Evolutionary conservation across 192 early-diverging fungal genomes (phyloP), one percentile per base, ranked within the genome.

Genomic region (Coemansia aciculifera): DNA sequence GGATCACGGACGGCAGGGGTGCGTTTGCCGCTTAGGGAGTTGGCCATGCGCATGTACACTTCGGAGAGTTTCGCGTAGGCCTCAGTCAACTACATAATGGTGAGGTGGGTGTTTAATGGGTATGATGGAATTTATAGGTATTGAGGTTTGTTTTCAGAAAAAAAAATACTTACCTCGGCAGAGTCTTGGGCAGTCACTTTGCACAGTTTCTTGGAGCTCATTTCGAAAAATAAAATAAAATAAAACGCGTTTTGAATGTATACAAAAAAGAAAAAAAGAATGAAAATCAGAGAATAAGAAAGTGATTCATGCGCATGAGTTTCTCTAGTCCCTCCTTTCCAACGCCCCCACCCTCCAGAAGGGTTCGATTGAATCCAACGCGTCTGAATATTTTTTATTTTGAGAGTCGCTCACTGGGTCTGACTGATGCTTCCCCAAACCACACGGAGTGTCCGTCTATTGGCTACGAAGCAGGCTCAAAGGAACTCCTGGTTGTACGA

Each of bases 41-140:
- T 32, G 13, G 54, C 32, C 54, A 57, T 57, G 54, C 54, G 54
- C 54, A 57, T 57, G 17, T 57, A 57, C 13, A 57, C 54, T 32
- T 57, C 54, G 4, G 54, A 57, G 5, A 57, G 54, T 23, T 57
- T 57, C 23, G 54, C 54, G 15, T 57, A 57, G 29, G 54, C 54
- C 54, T 57, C 54, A 5, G 54, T 57, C 29, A 57, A 13, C 54
- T 57, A 57, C 29, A 21, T 5, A 32, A 3, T 17, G 29, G 29
- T 15, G 23, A 49, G 9, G 9, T 21, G 24, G 23, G 51, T 3
- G 2, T 52, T 24, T 29, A 48, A n/a, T 19, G 46, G n/a, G 46
- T 21, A 21, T 19, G 46, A n/a, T 9, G 19, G n/a, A n/a, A 2
- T 48, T 48, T 48, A 0, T 48, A 9, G 43, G 15, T 46, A 19